Percentiles rank a stretch among this genome's conserved stretches.
Evolutionary conservation across 2,329 filamentous ascomycete species (phyloP).

Genomic region (Ascochyta pisi): DNA sequence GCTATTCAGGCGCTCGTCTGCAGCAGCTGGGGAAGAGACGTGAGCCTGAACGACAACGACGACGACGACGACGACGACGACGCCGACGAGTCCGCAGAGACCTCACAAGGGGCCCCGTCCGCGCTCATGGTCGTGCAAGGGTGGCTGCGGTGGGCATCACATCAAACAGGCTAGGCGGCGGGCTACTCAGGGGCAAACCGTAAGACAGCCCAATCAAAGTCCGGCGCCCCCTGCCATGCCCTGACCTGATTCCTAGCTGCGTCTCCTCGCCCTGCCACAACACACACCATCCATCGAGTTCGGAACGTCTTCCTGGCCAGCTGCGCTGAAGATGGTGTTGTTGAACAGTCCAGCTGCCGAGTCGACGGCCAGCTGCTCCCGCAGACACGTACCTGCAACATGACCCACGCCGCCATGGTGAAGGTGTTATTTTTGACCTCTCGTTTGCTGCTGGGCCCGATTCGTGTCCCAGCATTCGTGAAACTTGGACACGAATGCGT

Average conservation of each 20-base stretch:
- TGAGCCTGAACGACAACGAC: constrained; percentile 23
- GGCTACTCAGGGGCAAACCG: constrained; percentile 32
- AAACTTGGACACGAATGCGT: constrained; percentile 29
- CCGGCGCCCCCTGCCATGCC: constrained; percentile 22
- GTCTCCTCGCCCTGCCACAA: constrained; percentile 31
- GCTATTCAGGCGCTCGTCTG: constrained; percentile 40
- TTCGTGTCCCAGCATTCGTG: constrained; percentile 21
- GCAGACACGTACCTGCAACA: background rate
- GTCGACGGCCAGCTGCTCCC: background rate
- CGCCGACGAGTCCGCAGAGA: constrained; percentile 30
- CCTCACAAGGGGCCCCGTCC: constrained; percentile 28
- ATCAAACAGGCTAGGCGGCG: constrained; percentile 30
- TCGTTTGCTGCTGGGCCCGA: constrained; percentile 2
- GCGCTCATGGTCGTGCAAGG: constrained; percentile 34
- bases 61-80: background rate
- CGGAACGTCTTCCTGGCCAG: constrained; percentile 10
- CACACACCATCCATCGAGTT: constrained; percentile 10
- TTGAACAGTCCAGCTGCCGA: background rate
- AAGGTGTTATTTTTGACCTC: background rate
- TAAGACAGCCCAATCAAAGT: constrained; percentile 27
- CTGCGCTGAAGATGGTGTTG: constrained; percentile 2
- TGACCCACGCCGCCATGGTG: background rate
- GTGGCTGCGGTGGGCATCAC: constrained; percentile 27
- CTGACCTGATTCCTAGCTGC: constrained; percentile 17
- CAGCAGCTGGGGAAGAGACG: constrained; percentile 38